These are phyloP conservation scores for Coffea canephora DNA, from an alignment of 257 asterid species.

Conservation along the genomic window DNA sequence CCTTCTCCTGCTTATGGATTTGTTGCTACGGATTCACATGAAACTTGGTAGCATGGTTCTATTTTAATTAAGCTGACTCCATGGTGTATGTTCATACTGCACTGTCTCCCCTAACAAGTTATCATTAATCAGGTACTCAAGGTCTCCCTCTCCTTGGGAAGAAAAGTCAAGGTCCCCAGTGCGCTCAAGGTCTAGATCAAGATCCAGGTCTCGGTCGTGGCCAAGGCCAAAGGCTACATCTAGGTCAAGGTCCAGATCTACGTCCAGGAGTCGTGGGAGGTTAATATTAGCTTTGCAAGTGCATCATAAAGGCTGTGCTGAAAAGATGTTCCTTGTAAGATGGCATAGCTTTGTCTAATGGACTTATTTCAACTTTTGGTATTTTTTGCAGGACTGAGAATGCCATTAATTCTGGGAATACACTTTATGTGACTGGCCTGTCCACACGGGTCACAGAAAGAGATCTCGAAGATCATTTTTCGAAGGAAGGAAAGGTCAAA, in stretches of 20 bases:
- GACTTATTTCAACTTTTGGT: slow-evolving; percentile 5
- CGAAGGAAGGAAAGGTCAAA: slow-evolving; percentile 93
- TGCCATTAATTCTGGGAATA: slow-evolving; percentile 62
- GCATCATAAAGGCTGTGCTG: background rate
- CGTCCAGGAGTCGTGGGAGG: slow-evolving; percentile 79
- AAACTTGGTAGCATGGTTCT: background rate
- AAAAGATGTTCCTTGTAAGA: background rate
- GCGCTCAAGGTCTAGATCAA: slow-evolving; percentile 51
- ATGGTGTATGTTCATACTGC: background rate
- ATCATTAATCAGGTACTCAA: slow-evolving; percentile 42
- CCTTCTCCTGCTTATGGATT: background rate
- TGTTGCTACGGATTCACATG: background rate
- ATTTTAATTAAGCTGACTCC: background rate
- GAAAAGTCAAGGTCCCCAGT: slow-evolving; percentile 62
- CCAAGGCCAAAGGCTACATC: slow-evolving; percentile 61
- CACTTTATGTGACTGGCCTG: slow-evolving; percentile 93
- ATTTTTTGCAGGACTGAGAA: slow-evolving; percentile 42
- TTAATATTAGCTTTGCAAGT: slow-evolving; percentile 13
- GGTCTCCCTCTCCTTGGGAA: slow-evolving; percentile 80
- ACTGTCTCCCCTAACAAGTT: background rate
- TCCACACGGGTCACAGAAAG: slow-evolving; percentile 94
- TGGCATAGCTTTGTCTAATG: background rate
- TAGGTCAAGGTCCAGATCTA: slow-evolving; percentile 60
- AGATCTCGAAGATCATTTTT: slow-evolving; percentile 96
- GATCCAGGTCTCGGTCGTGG: slow-evolving; percentile 58